phyloP scores from a whole-genome alignment of 495 filamentous ascomycete species.

The Staphylotrichum longicolle region DNA sequence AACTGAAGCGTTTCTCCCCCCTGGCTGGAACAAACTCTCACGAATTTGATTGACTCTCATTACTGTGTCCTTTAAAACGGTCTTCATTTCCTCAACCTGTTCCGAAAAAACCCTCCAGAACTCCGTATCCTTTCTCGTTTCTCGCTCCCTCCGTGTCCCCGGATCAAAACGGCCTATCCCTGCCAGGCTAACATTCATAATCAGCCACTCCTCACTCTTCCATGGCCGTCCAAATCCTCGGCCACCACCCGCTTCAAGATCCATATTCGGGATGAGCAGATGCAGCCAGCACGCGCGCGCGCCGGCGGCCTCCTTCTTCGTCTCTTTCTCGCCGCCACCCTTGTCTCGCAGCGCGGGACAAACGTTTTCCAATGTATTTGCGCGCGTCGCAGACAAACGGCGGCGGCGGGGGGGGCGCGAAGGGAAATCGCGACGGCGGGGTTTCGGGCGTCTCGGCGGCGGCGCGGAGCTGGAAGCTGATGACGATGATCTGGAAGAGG shows the following conservation, averaged over 20 bases:
- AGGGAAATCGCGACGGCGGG: slow-evolving; percentile 46
- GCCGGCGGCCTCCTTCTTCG: neutral
- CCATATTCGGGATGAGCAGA: neutral
- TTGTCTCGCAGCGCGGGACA: slow-evolving; percentile 17
- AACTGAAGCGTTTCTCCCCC: no score
- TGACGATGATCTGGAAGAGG: slow-evolving; percentile 43
- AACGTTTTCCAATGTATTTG: slow-evolving; percentile 23
- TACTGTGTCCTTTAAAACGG: no score
- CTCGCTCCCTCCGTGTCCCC: no score
- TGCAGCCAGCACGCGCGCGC: neutral
- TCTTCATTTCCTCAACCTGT: no score
- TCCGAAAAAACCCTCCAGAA: no score
- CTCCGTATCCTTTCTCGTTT: no score
- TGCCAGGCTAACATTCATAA: slow-evolving; percentile 3
- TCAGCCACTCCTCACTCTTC: slow-evolving; percentile 20
- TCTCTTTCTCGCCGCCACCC: neutral
- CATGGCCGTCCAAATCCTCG: slow-evolving; percentile 2
- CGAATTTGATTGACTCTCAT: no score
- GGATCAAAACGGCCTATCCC: no score
- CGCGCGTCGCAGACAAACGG: slow-evolving; percentile 41
- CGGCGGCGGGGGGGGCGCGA: slow-evolving; percentile 43
- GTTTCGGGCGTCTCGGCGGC: no score
- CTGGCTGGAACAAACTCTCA: no score
- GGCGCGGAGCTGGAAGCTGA: slow-evolving; percentile 43
- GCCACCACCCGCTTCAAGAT: neutral